A percentile compares a stretch with the other conserved stretches of the same genome.
These are phyloP conservation scores for Adansonia madagascariensis DNA, from an alignment of 441 rosid species.

Conservation along the genomic window DNA sequence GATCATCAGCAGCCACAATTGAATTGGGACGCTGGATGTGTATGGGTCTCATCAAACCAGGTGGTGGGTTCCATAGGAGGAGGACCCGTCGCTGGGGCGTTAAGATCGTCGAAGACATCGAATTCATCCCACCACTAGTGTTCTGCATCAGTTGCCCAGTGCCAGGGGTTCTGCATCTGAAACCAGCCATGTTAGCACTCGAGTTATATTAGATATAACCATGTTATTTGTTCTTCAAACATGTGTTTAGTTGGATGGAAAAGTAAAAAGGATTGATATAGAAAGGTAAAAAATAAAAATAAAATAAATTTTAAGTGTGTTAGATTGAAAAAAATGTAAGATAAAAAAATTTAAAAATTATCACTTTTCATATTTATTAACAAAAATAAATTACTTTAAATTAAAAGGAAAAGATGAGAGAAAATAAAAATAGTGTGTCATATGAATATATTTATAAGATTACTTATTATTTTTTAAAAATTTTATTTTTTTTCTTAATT, in stretches of 20 bases:
- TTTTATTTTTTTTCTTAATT: too few species aligned
- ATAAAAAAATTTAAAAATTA: too few species aligned
- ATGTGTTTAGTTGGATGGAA: too few species aligned
- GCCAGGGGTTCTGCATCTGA: conserved; percentile 45
- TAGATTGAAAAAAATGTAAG: too few species aligned
- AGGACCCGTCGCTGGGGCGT: conserved; percentile 81
- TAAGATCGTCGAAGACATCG: conserved; percentile 54
- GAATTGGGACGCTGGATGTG: conserved; percentile 75
- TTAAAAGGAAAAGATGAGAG: too few species aligned
- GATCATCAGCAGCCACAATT: conserved; percentile 39
- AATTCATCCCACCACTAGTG: conserved; percentile 73
- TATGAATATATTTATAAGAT: too few species aligned
- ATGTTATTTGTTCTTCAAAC: background rate
- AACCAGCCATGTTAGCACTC: conserved; percentile 47
- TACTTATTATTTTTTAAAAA: too few species aligned
- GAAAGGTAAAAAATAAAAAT: too few species aligned
- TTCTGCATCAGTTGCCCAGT: conserved; percentile 56
- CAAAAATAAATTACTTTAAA: too few species aligned
- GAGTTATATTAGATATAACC: background rate
- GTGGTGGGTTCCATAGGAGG: conserved; percentile 61
- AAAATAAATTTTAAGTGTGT: too few species aligned
- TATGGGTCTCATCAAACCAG: conserved; percentile 33
- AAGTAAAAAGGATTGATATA: background rate
- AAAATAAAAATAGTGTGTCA: too few species aligned
- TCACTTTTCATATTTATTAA: too few species aligned